Evolutionary conservation across 495 filamentous ascomycete species (phyloP).

Genomic region (Penicillium robsamsonii): DNA sequence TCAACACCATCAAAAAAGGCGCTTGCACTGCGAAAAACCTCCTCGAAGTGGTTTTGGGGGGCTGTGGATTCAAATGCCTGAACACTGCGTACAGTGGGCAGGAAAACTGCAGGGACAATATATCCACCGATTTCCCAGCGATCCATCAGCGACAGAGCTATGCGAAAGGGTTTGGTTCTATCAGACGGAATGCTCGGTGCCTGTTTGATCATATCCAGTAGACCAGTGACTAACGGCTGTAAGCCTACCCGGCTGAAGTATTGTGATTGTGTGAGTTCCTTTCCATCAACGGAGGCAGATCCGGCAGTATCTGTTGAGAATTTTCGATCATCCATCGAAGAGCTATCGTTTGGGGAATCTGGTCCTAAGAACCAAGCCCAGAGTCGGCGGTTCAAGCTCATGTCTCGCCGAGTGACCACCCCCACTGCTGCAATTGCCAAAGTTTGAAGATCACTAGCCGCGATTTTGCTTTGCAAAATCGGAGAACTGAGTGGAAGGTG

Average conservation of each 20-base stretch:
- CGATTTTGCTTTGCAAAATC: constrained; percentile 72
- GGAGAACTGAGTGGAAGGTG: constrained; percentile 86
- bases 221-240: constrained; percentile 66
- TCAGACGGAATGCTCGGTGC: constrained; percentile 58
- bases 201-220: constrained; percentile 71
- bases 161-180: constrained; percentile 81
- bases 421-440: constrained; percentile 78
- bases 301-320: constrained; percentile 47
- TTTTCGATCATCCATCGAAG: constrained; percentile 46
- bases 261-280: constrained; percentile 49
- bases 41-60: constrained; percentile 66
- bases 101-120: constrained; percentile 82
- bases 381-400: constrained; percentile 90
- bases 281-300: constrained; percentile 37
- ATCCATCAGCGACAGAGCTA: constrained; percentile 95
- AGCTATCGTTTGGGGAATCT: constrained; percentile 55
- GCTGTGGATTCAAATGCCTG: constrained; percentile 63
- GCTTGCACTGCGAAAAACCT: constrained; percentile 87
- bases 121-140: constrained; percentile 92
- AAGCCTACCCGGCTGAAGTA: constrained; percentile 84
- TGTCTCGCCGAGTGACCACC: constrained; percentile 84
- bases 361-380: constrained; percentile 98
- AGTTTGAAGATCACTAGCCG: constrained; percentile 69
- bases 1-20: constrained; percentile 98
- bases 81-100: constrained; percentile 78